Percentiles rank a stretch among this genome's conserved stretches.
phyloP scores from a whole-genome alignment of 1,139 yeast species.

The Chernovozyma sophiae-reginae region DNA sequence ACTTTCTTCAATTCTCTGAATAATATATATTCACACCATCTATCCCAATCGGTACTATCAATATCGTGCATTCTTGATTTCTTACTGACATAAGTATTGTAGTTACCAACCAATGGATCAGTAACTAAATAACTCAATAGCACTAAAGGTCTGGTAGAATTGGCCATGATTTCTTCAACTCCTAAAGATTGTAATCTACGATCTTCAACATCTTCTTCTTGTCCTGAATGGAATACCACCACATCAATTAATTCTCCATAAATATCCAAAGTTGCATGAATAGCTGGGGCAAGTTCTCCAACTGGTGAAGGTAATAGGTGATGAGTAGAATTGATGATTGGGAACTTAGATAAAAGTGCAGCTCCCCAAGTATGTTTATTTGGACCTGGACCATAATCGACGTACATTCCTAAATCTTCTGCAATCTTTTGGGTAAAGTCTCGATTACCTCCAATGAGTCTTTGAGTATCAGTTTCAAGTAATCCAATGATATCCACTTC shows the following conservation, averaged over 20 bases:
- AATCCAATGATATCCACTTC: constrained; percentile 89
- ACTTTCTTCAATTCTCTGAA: constrained; percentile 83
- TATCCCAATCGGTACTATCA: constrained; percentile 90
- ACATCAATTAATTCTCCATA: constrained; percentile 86
- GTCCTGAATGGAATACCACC: constrained; percentile 97
- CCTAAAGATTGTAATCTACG: constrained; percentile 81
- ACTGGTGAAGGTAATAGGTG: constrained; percentile 92
- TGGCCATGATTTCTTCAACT: constrained; percentile 75
- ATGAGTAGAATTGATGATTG: constrained; percentile 84
- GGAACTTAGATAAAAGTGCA: constrained; percentile 87
- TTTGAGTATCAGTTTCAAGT: constrained; percentile 88
- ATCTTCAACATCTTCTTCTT: constrained; percentile 95
- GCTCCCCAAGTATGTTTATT: constrained; percentile 99
- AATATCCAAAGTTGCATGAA: constrained; percentile 89
- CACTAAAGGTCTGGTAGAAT: constrained; percentile 71
- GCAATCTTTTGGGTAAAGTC: constrained; percentile 90
- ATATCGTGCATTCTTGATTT: constrained; percentile 86
- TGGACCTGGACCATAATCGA: constrained; percentile 97
- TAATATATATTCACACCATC: constrained; percentile 97
- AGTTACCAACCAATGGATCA: constrained; percentile 81
- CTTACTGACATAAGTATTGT: constrained; percentile 84
- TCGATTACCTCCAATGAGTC: constrained; percentile 91
- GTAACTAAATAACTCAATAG: constrained; percentile 88
- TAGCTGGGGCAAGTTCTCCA: constrained; percentile 97
- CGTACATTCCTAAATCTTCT: constrained; percentile 90